These are phyloP conservation scores for Begonia loranthoides DNA, from an alignment of 306 rosid species.

Conservation along the genomic window DNA sequence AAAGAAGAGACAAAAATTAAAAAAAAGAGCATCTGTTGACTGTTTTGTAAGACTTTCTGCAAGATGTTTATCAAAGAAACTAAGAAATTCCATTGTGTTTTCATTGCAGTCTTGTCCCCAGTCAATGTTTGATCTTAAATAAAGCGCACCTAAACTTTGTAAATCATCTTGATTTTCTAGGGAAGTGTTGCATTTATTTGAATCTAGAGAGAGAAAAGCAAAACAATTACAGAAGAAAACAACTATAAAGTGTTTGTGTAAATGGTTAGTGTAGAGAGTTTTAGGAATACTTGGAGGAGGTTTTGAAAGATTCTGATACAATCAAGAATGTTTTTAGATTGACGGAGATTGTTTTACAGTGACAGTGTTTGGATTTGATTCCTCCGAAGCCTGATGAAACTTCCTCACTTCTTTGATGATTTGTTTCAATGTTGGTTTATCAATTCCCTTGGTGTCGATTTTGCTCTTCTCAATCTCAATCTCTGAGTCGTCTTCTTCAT, in stretches of 20 bases:
- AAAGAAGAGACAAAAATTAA: background rate
- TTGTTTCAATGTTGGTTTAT: constrained; percentile 15
- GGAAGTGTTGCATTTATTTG: background rate
- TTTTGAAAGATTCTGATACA: background rate
- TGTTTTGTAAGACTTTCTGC: background rate
- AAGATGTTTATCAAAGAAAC: constrained; percentile 3
- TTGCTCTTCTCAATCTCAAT: constrained; percentile 27
- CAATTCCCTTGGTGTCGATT: constrained; percentile 52
- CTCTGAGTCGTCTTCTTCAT: constrained; percentile 9
- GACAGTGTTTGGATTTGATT: background rate
- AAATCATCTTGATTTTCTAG: constrained; percentile 5
- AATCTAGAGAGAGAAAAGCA: background rate
- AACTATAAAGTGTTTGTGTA: background rate
- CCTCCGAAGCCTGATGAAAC: constrained; percentile 12
- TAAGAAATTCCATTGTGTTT: too few species aligned
- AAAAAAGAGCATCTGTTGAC: too few species aligned
- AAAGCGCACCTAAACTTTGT: constrained; percentile 2
- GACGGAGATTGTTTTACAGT: constrained; percentile 22
- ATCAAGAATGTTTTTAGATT: constrained; percentile 9
- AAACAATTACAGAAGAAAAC: background rate
- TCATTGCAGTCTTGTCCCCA: too few species aligned
- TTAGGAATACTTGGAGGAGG: background rate
- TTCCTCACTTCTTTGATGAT: constrained; percentile 23
- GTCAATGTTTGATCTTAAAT: background rate
- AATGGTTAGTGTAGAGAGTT: background rate